These are phyloP conservation scores for Saccharomyces jurei DNA, from an alignment of 805 yeast genomes.

Conservation along the genomic window DNA sequence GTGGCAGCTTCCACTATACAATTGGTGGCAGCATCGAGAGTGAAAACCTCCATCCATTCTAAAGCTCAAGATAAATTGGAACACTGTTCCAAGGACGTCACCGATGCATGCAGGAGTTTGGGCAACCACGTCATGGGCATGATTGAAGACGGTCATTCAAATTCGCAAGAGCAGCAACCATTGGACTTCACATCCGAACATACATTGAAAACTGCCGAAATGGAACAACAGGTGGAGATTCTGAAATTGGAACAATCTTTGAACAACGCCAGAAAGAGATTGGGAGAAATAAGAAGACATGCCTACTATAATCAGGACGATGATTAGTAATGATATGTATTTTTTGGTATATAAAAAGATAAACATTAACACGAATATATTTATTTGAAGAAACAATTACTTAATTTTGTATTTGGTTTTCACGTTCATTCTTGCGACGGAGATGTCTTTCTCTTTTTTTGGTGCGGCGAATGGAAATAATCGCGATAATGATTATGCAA, in stretches of 20 bases:
- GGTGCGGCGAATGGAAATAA: neutral
- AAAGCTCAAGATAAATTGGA: constrained; percentile 71
- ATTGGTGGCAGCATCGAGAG: constrained; percentile 84
- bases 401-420: neutral
- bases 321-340: constrained; percentile 42
- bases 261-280: constrained; percentile 61
- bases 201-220: constrained; percentile 76
- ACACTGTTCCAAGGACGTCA: constrained; percentile 57
- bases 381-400: neutral
- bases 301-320: constrained; percentile 43
- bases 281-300: constrained; percentile 76
- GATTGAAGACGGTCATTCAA: constrained; percentile 35
- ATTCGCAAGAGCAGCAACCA: constrained; percentile 31
- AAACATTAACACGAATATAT: neutral
- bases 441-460: neutral
- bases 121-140: constrained; percentile 58
- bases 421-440: neutral
- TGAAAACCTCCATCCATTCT: constrained; percentile 69
- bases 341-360: neutral
- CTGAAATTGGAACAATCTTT: constrained; percentile 72
- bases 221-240: constrained; percentile 91
- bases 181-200: constrained; percentile 65
- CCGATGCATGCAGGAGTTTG: constrained; percentile 65
- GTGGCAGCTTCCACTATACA: constrained; percentile 91
- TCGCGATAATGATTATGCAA: neutral